Evolutionary conservation across 768 basidiomycete species (phyloP).

Genomic region (Agrocybe chaxingu): DNA sequence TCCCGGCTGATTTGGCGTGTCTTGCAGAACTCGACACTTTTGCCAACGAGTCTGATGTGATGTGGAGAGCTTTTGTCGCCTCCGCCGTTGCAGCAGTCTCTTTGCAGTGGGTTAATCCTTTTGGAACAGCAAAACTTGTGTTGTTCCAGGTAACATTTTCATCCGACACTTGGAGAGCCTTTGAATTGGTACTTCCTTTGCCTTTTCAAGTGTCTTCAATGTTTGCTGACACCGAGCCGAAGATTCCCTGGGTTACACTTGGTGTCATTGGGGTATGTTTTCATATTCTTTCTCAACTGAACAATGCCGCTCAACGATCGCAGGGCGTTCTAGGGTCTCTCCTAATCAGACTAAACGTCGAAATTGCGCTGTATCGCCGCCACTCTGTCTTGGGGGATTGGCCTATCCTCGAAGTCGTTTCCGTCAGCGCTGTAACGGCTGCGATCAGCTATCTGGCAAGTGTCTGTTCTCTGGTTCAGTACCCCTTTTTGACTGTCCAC

Average conservation of each 20-base stretch:
- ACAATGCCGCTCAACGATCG: slow-evolving; percentile 2
- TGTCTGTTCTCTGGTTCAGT: neutral
- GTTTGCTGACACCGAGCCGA: neutral
- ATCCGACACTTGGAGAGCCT: slow-evolving; percentile 64
- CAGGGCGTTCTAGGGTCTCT: slow-evolving; percentile 67
- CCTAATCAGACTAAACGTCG: slow-evolving; percentile 64
- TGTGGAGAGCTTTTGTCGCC: slow-evolving; percentile 88
- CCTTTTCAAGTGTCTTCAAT: neutral
- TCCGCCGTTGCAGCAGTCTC: slow-evolving; percentile 85
- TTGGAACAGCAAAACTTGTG: slow-evolving; percentile 81
- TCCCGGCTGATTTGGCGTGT: neutral
- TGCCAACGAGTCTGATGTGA: slow-evolving; percentile 70
- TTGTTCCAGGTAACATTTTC: slow-evolving; percentile 70
- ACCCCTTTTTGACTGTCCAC: neutral
- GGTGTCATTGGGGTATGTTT: slow-evolving; percentile 56
- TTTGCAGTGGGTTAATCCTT: slow-evolving; percentile 81
- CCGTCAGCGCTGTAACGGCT: slow-evolving; percentile 63
- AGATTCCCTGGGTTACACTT: slow-evolving; percentile 72
- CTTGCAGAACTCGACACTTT: slow-evolving; percentile 62
- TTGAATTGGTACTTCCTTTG: slow-evolving; percentile 54
- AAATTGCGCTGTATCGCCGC: slow-evolving; percentile 57
- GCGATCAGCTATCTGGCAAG: slow-evolving; percentile 65
- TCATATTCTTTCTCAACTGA: neutral
- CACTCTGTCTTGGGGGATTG: slow-evolving; percentile 53
- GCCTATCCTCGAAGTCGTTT: slow-evolving; percentile 65